These are phyloP conservation scores for Lavandula angustifolia DNA, from an alignment of 257 asterid species.

Conservation along the genomic window DNA sequence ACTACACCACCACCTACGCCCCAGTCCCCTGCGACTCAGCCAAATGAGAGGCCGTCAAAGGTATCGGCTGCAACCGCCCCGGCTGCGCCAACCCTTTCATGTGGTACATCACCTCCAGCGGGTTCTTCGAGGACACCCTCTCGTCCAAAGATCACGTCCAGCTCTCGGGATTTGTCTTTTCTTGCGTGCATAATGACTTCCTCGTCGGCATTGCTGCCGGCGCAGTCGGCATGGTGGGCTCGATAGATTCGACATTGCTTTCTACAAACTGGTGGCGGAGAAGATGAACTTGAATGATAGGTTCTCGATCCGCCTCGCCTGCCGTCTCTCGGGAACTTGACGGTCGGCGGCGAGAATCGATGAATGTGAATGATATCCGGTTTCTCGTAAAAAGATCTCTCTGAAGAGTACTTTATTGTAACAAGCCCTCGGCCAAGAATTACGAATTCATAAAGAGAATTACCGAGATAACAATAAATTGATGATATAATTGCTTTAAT, in stretches of 20 bases:
- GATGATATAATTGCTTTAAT: too few relatives aligned
- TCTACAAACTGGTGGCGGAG: slow-evolving; percentile 36
- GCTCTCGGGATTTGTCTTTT: slow-evolving; percentile 27
- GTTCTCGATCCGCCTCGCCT: slow-evolving; percentile 44
- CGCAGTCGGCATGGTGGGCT: slow-evolving; percentile 43
- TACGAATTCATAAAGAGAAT: too few relatives aligned
- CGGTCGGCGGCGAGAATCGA: slow-evolving; percentile 21
- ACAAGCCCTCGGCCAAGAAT: too few relatives aligned
- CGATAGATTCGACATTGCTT: slow-evolving; percentile 29
- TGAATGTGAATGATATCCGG: too few relatives aligned
- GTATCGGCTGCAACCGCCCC: slow-evolving; percentile 40
- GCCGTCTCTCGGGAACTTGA: slow-evolving; percentile 43
- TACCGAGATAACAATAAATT: too few relatives aligned
- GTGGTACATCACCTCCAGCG: slow-evolving; percentile 18
- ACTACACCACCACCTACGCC: slow-evolving; percentile 35
- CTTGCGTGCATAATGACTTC: slow-evolving; percentile 29
- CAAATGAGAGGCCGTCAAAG: slow-evolving; percentile 30
- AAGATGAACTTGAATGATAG: slow-evolving; percentile 26
- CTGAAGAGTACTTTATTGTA: slow-evolving; percentile 57
- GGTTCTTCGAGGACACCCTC: slow-evolving; percentile 34
- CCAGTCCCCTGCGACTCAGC: slow-evolving; percentile 42
- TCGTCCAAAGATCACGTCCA: neutral
- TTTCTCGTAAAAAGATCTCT: slow-evolving; percentile 49
- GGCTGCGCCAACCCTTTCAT: slow-evolving; percentile 47
- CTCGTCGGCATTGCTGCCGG: slow-evolving; percentile 37